Conservation (phyloP, 1,284 basidiomycete species). For the Xerocomus nothofagi region DNA sequence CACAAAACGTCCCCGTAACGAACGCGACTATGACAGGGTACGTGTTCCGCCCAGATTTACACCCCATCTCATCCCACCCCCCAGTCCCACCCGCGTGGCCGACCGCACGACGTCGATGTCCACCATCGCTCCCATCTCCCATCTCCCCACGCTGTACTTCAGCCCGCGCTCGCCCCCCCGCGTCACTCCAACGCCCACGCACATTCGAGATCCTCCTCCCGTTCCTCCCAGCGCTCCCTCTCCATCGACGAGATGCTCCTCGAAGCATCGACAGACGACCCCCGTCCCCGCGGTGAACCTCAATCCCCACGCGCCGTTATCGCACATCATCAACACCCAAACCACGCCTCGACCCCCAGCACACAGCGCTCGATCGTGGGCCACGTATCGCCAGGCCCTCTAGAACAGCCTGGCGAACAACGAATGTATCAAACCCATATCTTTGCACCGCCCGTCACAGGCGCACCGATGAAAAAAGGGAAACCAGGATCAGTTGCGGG, state of each 20-base stretch:
- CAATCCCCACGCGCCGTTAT: slow-evolving; percentile 35
- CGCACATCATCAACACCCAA: slow-evolving; percentile 34
- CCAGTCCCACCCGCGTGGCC: slow-evolving; percentile 19
- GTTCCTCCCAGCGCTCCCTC: slow-evolving; percentile 37
- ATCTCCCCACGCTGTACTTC: slow-evolving; percentile 18
- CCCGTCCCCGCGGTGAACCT: slow-evolving; percentile 30
- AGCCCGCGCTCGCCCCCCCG: slow-evolving; percentile 14
- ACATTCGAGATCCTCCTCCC: slow-evolving; percentile 34
- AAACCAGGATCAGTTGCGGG: slow-evolving; percentile 39
- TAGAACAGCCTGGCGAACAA: slow-evolving; percentile 40
- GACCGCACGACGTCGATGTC: slow-evolving; percentile 23
- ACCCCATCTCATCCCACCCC: slow-evolving; percentile 11
- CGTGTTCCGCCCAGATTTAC: not conserved
- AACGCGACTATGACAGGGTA: slow-evolving; percentile 35
- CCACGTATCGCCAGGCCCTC: slow-evolving; percentile 33
- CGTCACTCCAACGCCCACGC: slow-evolving; percentile 18
- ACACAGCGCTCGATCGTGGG: slow-evolving; percentile 23
- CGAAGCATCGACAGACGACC: slow-evolving; percentile 46
- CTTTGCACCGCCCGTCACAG: slow-evolving; percentile 67
- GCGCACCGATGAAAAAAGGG: slow-evolving; percentile 62
- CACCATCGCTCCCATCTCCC: slow-evolving; percentile 26
- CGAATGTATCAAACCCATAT: slow-evolving; percentile 62
- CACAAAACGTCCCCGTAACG: slow-evolving; percentile 47
- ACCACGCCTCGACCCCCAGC: slow-evolving; percentile 17
- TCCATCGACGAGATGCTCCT: slow-evolving; percentile 64